These are phyloP conservation scores for Agastache rugosa DNA, from an alignment of 257 asterid genomes.

Conservation along the genomic window DNA sequence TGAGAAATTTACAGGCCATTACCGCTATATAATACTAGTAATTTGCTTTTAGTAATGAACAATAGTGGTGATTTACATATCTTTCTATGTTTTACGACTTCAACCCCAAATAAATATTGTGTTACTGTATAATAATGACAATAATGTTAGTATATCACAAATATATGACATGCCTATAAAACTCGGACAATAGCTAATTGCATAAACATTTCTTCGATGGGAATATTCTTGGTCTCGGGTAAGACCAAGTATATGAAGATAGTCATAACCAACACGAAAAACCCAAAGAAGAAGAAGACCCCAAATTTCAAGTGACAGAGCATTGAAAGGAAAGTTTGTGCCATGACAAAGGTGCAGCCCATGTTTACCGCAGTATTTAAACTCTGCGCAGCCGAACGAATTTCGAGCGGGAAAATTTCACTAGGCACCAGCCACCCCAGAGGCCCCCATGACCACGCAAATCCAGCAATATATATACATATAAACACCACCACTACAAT, in stretches of 20 bases:
- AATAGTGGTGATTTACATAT: too few species aligned
- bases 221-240: slow-evolving; percentile 66
- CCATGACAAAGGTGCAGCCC: slow-evolving; percentile 56
- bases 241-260: slow-evolving; percentile 47
- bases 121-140: too few species aligned
- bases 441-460: slow-evolving; percentile 84
- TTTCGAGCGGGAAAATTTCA: slow-evolving; percentile 77
- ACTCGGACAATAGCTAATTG: not conserved
- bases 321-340: slow-evolving; percentile 71
- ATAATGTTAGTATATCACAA: too few species aligned
- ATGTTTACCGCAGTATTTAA: slow-evolving; percentile 54
- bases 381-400: slow-evolving; percentile 62
- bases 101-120: too few species aligned
- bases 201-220: slow-evolving; percentile 64
- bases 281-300: slow-evolving; percentile 50
- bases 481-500: slow-evolving; percentile 47
- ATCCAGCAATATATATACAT: slow-evolving; percentile 52
- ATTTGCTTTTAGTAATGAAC: too few species aligned
- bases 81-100: too few species aligned
- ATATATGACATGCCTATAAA: not conserved
- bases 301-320: slow-evolving; percentile 71
- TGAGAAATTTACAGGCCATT: too few species aligned
- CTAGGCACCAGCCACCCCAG: slow-evolving; percentile 94
- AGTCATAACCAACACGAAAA: slow-evolving; percentile 50
- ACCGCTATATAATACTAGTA: too few species aligned